phyloP scores from a whole-genome alignment of 2,329 filamentous ascomycete genomes.

The Elsinoe fawcettii region DNA sequence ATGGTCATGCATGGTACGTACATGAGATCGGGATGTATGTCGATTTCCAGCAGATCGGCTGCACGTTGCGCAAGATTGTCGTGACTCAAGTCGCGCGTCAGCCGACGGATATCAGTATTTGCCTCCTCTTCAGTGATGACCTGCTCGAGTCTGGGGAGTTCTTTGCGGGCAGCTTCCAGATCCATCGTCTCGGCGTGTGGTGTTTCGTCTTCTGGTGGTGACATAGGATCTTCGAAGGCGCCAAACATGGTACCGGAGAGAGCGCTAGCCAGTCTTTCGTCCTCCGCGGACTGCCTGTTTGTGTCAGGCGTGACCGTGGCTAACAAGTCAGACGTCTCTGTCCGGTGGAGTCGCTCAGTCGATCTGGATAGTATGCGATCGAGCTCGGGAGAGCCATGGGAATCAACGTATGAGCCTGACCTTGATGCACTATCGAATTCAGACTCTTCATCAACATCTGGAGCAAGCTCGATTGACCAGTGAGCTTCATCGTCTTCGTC shows the following conservation, averaged over 20 bases:
- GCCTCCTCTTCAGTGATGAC: constrained; percentile 11
- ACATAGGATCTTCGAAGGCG: constrained; percentile 47
- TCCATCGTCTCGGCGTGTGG: not conserved
- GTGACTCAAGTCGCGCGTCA: constrained; percentile 23
- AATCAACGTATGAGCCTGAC: not conserved
- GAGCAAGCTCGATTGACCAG: constrained; percentile 81
- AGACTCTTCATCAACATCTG: constrained; percentile 46
- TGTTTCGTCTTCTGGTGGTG: not conserved
- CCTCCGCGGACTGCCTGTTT: constrained; percentile 2
- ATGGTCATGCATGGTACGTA: constrained; percentile 92
- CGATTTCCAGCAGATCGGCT: constrained; percentile 48
- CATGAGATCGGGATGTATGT: constrained; percentile 77
- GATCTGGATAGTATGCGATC: constrained; percentile 5
- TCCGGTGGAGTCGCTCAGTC: not conserved
- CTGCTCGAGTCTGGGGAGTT: constrained; percentile 16
- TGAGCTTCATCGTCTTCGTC: constrained; percentile 47
- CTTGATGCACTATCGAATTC: constrained; percentile 32
- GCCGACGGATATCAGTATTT: not conserved
- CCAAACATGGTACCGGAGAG: constrained; percentile 74
- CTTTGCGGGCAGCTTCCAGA: constrained; percentile 18
- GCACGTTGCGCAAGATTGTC: constrained; percentile 39
- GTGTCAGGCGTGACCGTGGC: constrained; percentile 17
- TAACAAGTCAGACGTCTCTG: constrained; percentile 10
- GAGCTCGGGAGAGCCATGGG: constrained; percentile 5
- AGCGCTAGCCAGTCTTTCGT: constrained; percentile 29